A percentile compares a stretch with the other conserved stretches of the same genome.
Conservation (phyloP, 306 rosid genomes). For the Lathyrus aphaca region DNA sequence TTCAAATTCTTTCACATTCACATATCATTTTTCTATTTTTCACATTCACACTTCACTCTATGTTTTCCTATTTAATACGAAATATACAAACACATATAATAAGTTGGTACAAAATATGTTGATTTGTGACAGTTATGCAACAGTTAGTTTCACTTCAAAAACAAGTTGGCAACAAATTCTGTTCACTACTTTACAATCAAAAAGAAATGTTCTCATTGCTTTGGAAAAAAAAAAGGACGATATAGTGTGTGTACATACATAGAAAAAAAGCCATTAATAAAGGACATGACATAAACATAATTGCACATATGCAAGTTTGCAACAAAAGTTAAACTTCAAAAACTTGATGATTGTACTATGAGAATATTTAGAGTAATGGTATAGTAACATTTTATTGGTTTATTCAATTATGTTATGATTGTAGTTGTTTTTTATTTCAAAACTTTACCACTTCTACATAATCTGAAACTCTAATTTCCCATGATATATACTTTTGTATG, state of each 20-base stretch:
- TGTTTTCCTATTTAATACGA: no score
- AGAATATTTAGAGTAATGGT: not conserved
- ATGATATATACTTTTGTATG: not conserved
- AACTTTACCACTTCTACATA: not conserved
- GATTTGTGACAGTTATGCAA: not conserved
- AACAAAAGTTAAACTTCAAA: not conserved
- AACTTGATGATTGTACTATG: not conserved
- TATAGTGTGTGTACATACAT: constrained; percentile 5
- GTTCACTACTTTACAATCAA: not conserved
- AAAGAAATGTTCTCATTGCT: constrained; percentile 5
- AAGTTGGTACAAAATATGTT: no score
- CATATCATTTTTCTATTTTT: no score
- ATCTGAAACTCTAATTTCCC: not conserved
- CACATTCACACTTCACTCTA: no score
- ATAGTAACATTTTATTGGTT: not conserved
- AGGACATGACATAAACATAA: not conserved
- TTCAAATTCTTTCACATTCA: no score
- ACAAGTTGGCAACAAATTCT: not conserved
- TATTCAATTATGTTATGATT: not conserved
- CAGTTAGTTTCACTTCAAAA: not conserved
- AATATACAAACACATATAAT: no score
- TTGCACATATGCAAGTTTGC: not conserved
- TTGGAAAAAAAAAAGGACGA: not conserved
- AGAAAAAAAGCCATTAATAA: not conserved
- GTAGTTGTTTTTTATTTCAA: not conserved